Evolutionary conservation across 2,329 filamentous ascomycete genomes (phyloP), one percentile per base, ranked within the genome.

Genomic region (Monosporascus sp.): DNA sequence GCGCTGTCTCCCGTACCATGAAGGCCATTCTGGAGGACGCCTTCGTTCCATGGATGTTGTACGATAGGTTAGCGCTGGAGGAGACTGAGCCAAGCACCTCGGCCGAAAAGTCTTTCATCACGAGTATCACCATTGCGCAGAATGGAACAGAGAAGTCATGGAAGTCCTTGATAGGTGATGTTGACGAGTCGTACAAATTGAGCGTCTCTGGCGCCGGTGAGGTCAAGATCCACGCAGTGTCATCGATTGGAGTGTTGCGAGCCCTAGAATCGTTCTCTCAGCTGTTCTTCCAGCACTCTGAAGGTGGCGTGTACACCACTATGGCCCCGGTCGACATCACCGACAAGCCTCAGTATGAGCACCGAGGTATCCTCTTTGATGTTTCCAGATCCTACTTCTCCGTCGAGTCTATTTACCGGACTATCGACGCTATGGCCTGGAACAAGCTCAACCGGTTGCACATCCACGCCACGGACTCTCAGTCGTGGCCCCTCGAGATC

Each of bases 381-480:
- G 83, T 90, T 42, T 79, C 88, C 3, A 79, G 91, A 54, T 86
- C 84, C 63, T 94, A 79, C 72, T 89, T 86, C 69, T 78, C 82
- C 1, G 72, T 89, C 24, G 68, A 75, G 3, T 82, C 88, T 62
- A 85, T 96, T 60, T 78, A 85, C 63, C 83, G 84, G 49, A 89
- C 85, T 50, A 88, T 96, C 58, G 88, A 95, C 64, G 87, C 84
- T 41, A 71, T 88, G 58, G 75, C 87, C 1, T 90, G 84, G 80
- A 90, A 85, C 74, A 94, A 95, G 74, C 80, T 94, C 76, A 94
- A 94, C 71, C 79, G 84, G 6, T 77, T 95, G 52, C 90, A 94
- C 70, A 74, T 93, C 51, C 90, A 95, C 73, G 78, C 86, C 53
- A 94, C 89, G 5, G 90, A 95, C 69, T 84, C 86, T 17, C 90